phyloP scores from a whole-genome alignment of 208 protist genomes.

The Wallacemonas sp. region DNA sequence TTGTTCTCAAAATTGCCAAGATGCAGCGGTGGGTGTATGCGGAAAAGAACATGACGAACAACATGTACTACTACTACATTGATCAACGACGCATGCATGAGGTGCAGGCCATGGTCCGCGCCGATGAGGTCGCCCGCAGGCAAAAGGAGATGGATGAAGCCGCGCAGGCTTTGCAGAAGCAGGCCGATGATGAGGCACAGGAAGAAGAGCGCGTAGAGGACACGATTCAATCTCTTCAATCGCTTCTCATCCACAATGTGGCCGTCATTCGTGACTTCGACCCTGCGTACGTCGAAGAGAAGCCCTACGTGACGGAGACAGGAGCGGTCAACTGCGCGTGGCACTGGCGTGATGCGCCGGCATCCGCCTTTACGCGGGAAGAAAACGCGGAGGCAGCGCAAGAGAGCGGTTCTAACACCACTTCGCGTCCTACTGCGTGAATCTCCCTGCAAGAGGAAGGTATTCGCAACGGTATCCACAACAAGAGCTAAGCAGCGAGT shows the following conservation, averaged over 20 bases:
- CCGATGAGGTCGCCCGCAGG: slow-evolving; percentile 58
- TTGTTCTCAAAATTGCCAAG: slow-evolving; percentile 85
- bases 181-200: slow-evolving; percentile 17
- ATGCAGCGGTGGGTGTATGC: slow-evolving; percentile 88
- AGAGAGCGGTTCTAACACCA: background rate
- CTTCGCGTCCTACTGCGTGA: no score
- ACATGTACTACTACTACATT: slow-evolving; percentile 90
- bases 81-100: slow-evolving; percentile 74
- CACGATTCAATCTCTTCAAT: slow-evolving; percentile 65
- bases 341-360: slow-evolving; percentile 38
- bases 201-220: slow-evolving; percentile 42
- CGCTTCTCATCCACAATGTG: slow-evolving; percentile 61
- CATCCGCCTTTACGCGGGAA: background rate
- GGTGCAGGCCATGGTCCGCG: slow-evolving; percentile 83
- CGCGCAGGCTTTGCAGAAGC: slow-evolving; percentile 15
- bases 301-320: slow-evolving; percentile 66
- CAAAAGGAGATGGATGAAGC: slow-evolving; percentile 37
- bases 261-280: slow-evolving; percentile 69
- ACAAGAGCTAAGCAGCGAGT: no score
- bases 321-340: slow-evolving; percentile 80
- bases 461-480: no score
- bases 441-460: no score
- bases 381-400: background rate
- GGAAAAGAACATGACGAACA: slow-evolving; percentile 91
- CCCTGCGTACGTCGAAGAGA: slow-evolving; percentile 43